Percentiles rank a stretch among this genome's conserved stretches.
Conservation (phyloP, 495 filamentous ascomycete species). For the Margaritispora aquatica region DNA sequence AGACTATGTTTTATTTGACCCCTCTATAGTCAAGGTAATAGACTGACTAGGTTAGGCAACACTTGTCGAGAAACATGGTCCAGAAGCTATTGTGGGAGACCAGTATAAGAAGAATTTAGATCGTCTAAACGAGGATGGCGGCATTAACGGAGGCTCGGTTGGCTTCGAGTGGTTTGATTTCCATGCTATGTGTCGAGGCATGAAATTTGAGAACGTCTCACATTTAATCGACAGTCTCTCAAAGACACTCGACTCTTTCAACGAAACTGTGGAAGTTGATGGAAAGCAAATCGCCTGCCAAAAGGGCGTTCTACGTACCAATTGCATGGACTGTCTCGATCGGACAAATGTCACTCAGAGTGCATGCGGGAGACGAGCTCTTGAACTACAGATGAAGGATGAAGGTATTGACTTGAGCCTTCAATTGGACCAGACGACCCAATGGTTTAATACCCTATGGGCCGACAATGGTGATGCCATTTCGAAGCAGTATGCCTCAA, state of each 20-base stretch:
- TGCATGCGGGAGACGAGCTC: conserved; percentile 67
- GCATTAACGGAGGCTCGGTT: conserved; percentile 45
- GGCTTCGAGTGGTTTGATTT: conserved; percentile 96
- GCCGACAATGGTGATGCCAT: conserved; percentile 86
- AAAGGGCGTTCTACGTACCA: conserved; percentile 73
- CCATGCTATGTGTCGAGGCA: conserved; percentile 80
- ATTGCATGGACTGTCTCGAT: conserved; percentile 97
- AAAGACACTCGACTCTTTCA: conserved; percentile 53
- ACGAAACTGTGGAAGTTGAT: conserved; percentile 53
- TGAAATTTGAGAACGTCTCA: conserved; percentile 72
- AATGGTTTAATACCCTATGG: conserved; percentile 94
- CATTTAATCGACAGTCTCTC: conserved; percentile 34
- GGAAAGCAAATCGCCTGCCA: conserved; percentile 48
- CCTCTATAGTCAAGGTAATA: no score
- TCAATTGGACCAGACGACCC: conserved; percentile 62
- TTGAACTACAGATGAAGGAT: conserved; percentile 69
- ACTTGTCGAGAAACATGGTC: conserved; percentile 78
- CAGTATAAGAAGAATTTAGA: conserved; percentile 62
- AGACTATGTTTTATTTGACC: no score
- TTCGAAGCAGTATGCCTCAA: conserved; percentile 74
- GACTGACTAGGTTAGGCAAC: no score
- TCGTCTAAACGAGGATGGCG: conserved; percentile 54
- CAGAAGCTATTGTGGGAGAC: conserved; percentile 70
- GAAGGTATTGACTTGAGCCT: conserved; percentile 66
- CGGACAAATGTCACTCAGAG: conserved; percentile 91